A percentile compares a stretch with the other conserved stretches of the same genome.
Evolutionary conservation across 306 rosid genomes (phyloP).

Genomic region (Datisca glomerata): DNA sequence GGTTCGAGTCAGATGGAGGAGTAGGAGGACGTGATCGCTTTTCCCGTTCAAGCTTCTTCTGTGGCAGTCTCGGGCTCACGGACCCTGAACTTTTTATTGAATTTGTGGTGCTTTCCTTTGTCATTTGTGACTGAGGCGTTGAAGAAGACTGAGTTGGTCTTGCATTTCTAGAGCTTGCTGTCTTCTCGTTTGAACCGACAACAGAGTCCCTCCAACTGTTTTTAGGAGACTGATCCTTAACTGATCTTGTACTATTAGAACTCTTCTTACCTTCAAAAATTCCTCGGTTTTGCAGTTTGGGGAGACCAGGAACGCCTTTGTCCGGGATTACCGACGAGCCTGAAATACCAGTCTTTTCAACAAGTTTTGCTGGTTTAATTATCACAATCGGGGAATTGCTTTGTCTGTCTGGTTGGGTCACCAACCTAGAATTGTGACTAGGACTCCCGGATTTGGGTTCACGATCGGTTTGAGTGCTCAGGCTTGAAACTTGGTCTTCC

Average conservation of each 20-base stretch:
- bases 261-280: slow-evolving; percentile 22
- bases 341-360: slow-evolving; percentile 50
- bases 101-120: slow-evolving; percentile 29
- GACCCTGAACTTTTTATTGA: slow-evolving; percentile 51
- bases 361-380: slow-evolving; percentile 81
- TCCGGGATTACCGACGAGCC: slow-evolving; percentile 45
- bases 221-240: slow-evolving; percentile 40
- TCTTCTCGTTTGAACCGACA: slow-evolving; percentile 40
- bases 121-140: slow-evolving; percentile 44
- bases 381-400: slow-evolving; percentile 84
- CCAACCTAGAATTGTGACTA: slow-evolving; percentile 32
- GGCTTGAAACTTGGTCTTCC: slow-evolving; percentile 45
- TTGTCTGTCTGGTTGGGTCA: slow-evolving; percentile 25
- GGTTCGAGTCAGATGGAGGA: slow-evolving; percentile 47
- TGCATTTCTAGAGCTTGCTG: slow-evolving; percentile 23
- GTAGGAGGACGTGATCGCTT: slow-evolving; percentile 68
- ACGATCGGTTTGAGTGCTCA: slow-evolving; percentile 33
- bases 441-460: slow-evolving; percentile 28
- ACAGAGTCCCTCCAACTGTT: slow-evolving; percentile 28
- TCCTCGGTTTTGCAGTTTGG: slow-evolving; percentile 22
- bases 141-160: slow-evolving; percentile 32
- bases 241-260: slow-evolving; percentile 23
- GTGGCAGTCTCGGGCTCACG: slow-evolving; percentile 76
- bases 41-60: slow-evolving; percentile 65
- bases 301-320: slow-evolving; percentile 30